These are phyloP conservation scores for Sporisorium scitamineum DNA, from an alignment of 1,284 basidiomycete genomes.

Conservation along the genomic window DNA sequence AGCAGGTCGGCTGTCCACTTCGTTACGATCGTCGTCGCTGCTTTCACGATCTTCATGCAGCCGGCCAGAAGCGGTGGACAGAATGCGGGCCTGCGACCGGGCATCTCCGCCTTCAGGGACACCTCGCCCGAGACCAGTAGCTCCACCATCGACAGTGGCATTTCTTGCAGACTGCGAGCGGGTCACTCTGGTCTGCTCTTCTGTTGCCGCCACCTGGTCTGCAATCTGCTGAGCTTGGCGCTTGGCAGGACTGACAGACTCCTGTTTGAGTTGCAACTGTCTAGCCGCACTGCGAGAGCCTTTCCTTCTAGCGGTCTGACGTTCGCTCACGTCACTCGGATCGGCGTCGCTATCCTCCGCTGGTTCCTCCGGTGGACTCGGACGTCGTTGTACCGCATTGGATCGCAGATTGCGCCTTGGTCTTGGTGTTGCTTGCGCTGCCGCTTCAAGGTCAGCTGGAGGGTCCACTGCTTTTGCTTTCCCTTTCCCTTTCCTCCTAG, in stretches of 20 bases:
- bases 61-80: constrained; percentile 36
- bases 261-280: constrained; percentile 28
- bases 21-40: constrained; percentile 11
- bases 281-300: constrained; percentile 17
- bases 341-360: background rate
- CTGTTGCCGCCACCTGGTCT: background rate
- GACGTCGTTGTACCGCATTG: constrained; percentile 8
- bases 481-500: constrained; percentile 18
- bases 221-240: constrained; percentile 7
- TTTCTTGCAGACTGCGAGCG: constrained; percentile 2
- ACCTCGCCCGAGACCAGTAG: constrained; percentile 32
- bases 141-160: background rate
- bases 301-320: constrained; percentile 19
- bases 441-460: background rate
- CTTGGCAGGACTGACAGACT: constrained; percentile 29
- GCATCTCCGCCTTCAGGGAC: constrained; percentile 14
- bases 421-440: constrained; percentile 13
- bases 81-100: constrained; percentile 10
- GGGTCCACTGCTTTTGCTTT: background rate
- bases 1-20: background rate
- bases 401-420: constrained; percentile 27
- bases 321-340: background rate
- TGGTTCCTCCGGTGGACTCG: background rate
- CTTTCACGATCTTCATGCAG: constrained; percentile 30
- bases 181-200: background rate